Evolutionary conservation across 352 stramenopile species (phyloP), one percentile per base, ranked within the genome.

Genomic region (Pythium sp.): DNA sequence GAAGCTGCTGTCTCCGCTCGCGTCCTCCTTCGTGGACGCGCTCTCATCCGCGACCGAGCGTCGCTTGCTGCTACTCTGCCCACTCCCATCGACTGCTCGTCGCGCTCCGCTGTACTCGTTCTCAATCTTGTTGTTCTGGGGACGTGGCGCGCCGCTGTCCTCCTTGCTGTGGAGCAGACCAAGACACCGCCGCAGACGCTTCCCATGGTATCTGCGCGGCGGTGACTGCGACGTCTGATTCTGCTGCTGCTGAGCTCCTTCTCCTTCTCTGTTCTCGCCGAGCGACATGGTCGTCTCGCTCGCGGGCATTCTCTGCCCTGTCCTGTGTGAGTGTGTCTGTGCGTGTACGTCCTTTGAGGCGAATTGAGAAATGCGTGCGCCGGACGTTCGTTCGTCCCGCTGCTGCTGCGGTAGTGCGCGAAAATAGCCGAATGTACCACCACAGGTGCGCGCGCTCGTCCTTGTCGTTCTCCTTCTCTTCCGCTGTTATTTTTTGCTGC

Each of bases 1-100:
- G 64, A 70, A 70, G 57, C 64, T 70, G 46, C 64, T 70, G 64
- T 43, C 57, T 2, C 64, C 64, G 5, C 64, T 69, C 9, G 62
- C 62, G 14, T 57, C 55, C 11, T 67, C 32, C 28, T 67, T 53
- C 32, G 38, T 22, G 22, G 20, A n/a, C 22, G 34, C 57, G 41
- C 59, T 58, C 18, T 65, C 26, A 1, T 63, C 32, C 38, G 22
- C 36, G 2, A 63, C 22, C 38, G 55, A 60, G 28, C 55, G 55
- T 9, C 55, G 55, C 30, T 47, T 61, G 30, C 41, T 61, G 18
- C 18, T 61, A 20, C 12, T 59, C 15, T 43, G 28, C 28, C 43
- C 26, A 22, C 53, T 22, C 5, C 26, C 26, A 59, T 51, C 43
- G 15, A n/a, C 5, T 51, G 5, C 43, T 11, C 18, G 43, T 51